Conservation (phyloP, 306 rosid species). For the Cucurbita argyrosperma region DNA sequence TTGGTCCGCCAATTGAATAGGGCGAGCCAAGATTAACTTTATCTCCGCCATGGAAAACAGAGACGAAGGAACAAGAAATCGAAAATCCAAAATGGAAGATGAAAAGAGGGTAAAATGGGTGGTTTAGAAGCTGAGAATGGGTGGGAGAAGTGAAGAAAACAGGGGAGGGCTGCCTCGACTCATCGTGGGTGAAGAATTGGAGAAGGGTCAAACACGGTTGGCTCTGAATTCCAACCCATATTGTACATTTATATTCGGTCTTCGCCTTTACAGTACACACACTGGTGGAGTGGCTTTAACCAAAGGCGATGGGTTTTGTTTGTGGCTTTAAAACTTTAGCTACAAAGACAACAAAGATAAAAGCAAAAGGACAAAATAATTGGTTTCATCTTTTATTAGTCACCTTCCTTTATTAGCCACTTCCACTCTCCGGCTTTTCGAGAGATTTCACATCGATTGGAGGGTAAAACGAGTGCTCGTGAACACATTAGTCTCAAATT, state of each 20-base stretch:
- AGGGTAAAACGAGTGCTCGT: too few relatives aligned
- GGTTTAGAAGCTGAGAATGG: background rate
- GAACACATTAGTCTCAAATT: too few relatives aligned
- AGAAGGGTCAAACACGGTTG: constrained; percentile 5
- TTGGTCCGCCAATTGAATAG: constrained; percentile 77
- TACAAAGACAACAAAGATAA: background rate
- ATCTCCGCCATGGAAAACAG: constrained; percentile 54
- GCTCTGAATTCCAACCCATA: background rate
- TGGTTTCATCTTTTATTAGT: background rate
- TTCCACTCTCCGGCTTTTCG: too few relatives aligned
- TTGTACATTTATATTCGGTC: background rate
- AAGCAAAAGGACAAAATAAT: background rate
- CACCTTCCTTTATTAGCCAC: too few relatives aligned
- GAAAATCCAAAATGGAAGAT: background rate
- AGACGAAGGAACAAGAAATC: background rate
- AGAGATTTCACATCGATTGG: too few relatives aligned
- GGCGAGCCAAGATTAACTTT: constrained; percentile 53
- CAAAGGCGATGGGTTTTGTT: background rate
- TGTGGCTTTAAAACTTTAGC: background rate
- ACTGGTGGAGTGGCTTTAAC: background rate
- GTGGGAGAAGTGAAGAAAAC: background rate
- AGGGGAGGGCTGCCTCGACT: background rate
- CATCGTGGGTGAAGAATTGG: background rate
- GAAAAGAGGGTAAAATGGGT: background rate
- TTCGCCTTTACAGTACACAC: background rate